Evolutionary conservation across 805 yeast species (phyloP), one percentile per base, ranked within the genome.

Genomic region (Cyberlindnera amylophila): DNA sequence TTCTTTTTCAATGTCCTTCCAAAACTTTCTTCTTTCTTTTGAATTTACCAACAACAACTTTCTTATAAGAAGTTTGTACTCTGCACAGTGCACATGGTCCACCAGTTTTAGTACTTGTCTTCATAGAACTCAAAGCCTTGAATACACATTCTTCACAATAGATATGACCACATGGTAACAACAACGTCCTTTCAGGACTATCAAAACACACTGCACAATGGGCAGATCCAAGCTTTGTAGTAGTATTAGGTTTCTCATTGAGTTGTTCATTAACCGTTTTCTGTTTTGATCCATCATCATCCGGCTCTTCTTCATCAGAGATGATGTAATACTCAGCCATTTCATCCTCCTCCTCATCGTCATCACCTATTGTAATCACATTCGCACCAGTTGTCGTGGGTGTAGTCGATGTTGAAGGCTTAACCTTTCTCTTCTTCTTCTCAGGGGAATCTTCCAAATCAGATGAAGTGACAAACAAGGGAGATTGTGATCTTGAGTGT

Each of bases 201-300:
- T 77, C 82, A 54, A 78, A 70, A 41, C 84, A 79, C 16, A 79
- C 72, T 0, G 81, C 79, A 53, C 84, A 77, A 29, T 43, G 45
- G 18, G 59, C 50, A 23, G 47, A 41, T 36, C 43, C 41, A 34
- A 48, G 11, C 14, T 51, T 53, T 17, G 52, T 42, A 11, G 34
- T 50, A 14, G 38, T 27, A 11, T 34, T 3, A 21, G 49, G 35
- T 12, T 38, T 42, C 6, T 46, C 59, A 12, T 49, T 46, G 16
- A 52, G 34, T 43, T 45, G 58, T 10, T 69, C 71, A 3, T 52
- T 59, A 5, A 70, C 73, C 1, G 70, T 56, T 38, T 66, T 63
- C 30, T 47, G 50, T 19, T 26, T 15, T 15, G 15, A 37, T 10
- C 34, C 50, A n/a, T 41, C 49, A 11, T 48, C 52, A 10, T 46